Percentiles rank a stretch among this genome's conserved stretches.
Conservation (phyloP, 352 stramenopile genomes). For the Pythium pectinolyticum region DNA sequence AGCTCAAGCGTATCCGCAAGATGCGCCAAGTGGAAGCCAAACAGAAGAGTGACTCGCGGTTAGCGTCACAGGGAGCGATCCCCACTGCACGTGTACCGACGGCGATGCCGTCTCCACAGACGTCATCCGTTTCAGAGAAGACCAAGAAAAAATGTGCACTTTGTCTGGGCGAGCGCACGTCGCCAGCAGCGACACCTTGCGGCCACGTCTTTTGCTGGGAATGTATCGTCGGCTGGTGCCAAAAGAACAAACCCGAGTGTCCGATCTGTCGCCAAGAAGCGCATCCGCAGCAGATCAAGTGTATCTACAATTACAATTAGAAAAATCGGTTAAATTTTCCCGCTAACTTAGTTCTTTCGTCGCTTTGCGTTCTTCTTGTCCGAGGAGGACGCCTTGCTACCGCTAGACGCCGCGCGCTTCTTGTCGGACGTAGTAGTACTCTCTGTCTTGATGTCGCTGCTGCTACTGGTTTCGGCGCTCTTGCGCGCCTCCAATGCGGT, state of each 20-base stretch:
- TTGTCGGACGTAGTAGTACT: constrained; percentile 29
- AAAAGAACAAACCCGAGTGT: constrained; percentile 91
- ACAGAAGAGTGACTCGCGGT: constrained; percentile 31
- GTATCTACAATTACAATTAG: constrained; percentile 90
- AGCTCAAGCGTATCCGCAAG: constrained; percentile 52
- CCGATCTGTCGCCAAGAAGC: constrained; percentile 86
- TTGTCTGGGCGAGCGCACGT: constrained; percentile 77
- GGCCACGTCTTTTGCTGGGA: constrained; percentile 93
- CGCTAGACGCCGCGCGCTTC: constrained; percentile 17
- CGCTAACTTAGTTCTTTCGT: constrained; percentile 37
- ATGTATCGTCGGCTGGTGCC: constrained; percentile 92
- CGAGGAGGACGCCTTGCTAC: constrained; percentile 23
- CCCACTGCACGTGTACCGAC: constrained; percentile 35
- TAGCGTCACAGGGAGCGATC: constrained; percentile 1
- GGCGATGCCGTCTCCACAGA: constrained; percentile 1
- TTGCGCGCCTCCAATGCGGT: constrained; percentile 64
- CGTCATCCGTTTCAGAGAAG: constrained; percentile 31
- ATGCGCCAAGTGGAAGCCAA: constrained; percentile 50
- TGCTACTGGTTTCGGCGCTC: constrained; percentile 38
- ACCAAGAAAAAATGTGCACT: constrained; percentile 78
- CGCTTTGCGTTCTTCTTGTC: constrained; percentile 59
- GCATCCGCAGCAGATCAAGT: constrained; percentile 90
- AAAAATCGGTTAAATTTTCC: no score
- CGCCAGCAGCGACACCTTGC: constrained; percentile 80
- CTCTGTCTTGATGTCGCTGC: constrained; percentile 45